Conservation (phyloP, 2,329 filamentous ascomycete species). For the Colletotrichum tropicicola region DNA sequence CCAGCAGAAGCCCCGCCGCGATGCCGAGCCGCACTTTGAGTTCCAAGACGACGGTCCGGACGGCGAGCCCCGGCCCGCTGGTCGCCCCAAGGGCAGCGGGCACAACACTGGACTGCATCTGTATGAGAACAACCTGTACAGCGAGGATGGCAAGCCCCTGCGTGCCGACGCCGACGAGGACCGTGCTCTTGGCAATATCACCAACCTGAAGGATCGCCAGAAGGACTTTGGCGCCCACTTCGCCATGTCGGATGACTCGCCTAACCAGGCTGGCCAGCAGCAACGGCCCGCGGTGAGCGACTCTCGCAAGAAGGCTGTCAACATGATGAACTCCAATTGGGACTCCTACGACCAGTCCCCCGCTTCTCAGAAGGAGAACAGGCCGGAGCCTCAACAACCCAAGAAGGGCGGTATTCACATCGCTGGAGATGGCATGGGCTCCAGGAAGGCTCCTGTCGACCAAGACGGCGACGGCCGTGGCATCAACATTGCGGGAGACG, state of each 20-base stretch:
- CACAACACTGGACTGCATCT: slow-evolving; percentile 76
- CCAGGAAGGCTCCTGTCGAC: slow-evolving; percentile 52
- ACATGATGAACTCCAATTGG: slow-evolving; percentile 77
- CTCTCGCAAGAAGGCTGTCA: slow-evolving; percentile 74
- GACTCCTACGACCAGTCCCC: slow-evolving; percentile 64
- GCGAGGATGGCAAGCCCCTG: slow-evolving; percentile 58
- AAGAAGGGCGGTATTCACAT: slow-evolving; percentile 48
- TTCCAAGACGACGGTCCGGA: slow-evolving; percentile 78
- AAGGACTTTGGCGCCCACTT: slow-evolving; percentile 86
- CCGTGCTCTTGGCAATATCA: slow-evolving; percentile 70
- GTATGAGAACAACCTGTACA: slow-evolving; percentile 81
- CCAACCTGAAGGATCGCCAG: slow-evolving; percentile 76
- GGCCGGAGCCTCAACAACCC: slow-evolving; percentile 33
- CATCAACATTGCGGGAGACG: slow-evolving; percentile 65
- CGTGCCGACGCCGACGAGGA: slow-evolving; percentile 45
- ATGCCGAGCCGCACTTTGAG: slow-evolving; percentile 85
- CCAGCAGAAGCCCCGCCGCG: slow-evolving; percentile 75
- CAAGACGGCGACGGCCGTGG: slow-evolving; percentile 41
- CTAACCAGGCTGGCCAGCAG: slow-evolving; percentile 52
- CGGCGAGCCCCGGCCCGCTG: slow-evolving; percentile 54
- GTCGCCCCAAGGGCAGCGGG: slow-evolving; percentile 60
- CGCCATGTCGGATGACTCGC: slow-evolving; percentile 75
- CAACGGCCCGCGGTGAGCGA: slow-evolving; percentile 57
- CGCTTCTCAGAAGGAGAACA: slow-evolving; percentile 60
- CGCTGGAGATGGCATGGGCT: slow-evolving; percentile 74